Percentiles rank a stretch among this genome's conserved stretches.
These are phyloP conservation scores for Phaeoacremonium minimum DNA, from an alignment of 2,329 filamentous ascomycete genomes.

Conservation along the genomic window DNA sequence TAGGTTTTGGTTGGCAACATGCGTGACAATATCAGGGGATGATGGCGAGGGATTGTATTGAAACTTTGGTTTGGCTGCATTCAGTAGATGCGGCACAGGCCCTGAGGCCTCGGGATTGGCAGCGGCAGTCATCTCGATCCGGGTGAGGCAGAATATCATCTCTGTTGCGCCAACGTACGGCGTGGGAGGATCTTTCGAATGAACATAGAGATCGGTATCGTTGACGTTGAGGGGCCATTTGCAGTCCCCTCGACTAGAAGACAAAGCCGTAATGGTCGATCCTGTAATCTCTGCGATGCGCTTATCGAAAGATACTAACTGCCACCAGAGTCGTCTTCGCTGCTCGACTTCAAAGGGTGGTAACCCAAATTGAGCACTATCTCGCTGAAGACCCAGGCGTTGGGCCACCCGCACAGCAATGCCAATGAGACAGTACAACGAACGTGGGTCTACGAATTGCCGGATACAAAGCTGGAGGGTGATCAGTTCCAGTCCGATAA, in stretches of 20 bases:
- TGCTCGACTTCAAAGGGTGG: constrained; percentile 63
- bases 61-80: constrained; percentile 13
- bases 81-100: constrained; percentile 3
- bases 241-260: constrained; percentile 46
- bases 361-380: constrained; percentile 47
- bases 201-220: constrained; percentile 53
- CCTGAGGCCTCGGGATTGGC: constrained; percentile 39
- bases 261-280: constrained; percentile 51
- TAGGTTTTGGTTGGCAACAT: constrained; percentile 45
- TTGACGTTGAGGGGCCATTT: constrained; percentile 57
- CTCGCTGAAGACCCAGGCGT: constrained; percentile 64
- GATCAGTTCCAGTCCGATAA: constrained; percentile 2
- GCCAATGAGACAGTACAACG: constrained; percentile 58
- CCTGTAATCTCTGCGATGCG: constrained; percentile 65
- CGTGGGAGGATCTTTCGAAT: constrained; percentile 49
- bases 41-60: constrained; percentile 27
- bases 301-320: constrained; percentile 63
- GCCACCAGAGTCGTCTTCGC: constrained; percentile 71
- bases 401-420: constrained; percentile 65
- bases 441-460: constrained; percentile 55
- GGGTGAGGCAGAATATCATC: constrained; percentile 54
- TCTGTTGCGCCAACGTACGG: constrained; percentile 50
- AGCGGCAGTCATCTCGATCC: constrained; percentile 53
- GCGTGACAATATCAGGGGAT: constrained; percentile 38
- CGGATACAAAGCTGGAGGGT: constrained; percentile 46